These are phyloP conservation scores for Leccinellum albellum DNA, from an alignment of 768 basidiomycete species.

Conservation along the genomic window DNA sequence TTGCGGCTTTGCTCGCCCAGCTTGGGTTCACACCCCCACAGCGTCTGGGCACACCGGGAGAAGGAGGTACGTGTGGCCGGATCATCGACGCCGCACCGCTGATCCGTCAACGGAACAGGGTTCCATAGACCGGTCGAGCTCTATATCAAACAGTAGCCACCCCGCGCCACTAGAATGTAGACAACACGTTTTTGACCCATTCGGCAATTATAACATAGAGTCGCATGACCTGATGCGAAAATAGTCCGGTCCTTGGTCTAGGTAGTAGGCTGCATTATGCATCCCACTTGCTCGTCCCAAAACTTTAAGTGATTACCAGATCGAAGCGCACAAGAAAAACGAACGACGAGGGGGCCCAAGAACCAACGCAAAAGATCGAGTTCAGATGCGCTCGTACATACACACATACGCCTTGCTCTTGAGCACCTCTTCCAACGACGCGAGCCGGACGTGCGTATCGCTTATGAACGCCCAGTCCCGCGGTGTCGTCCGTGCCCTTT, in stretches of 20 bases:
- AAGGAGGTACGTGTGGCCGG: constrained; percentile 52
- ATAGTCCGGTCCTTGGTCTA: not conserved
- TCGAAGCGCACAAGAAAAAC: not conserved
- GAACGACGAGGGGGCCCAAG: not conserved
- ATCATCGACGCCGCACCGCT: not conserved
- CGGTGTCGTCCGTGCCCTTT: constrained; percentile 5
- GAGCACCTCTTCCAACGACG: constrained; percentile 83
- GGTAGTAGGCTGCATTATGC: not conserved
- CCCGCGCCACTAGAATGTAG: not conserved
- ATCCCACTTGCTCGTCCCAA: not conserved
- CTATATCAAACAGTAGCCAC: constrained; percentile 43
- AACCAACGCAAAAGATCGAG: constrained; percentile 4
- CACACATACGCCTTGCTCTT: constrained; percentile 91
- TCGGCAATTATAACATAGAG: not conserved
- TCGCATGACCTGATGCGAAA: not conserved
- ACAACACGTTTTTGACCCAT: not conserved
- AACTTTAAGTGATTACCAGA: not conserved
- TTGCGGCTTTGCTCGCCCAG: constrained; percentile 47
- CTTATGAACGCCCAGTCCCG: constrained; percentile 91
- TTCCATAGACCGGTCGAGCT: constrained; percentile 49
- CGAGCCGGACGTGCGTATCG: constrained; percentile 79
- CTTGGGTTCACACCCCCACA: constrained; percentile 58
- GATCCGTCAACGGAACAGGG: constrained; percentile 8
- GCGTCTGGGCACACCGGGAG: constrained; percentile 52
- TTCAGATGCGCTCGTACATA: constrained; percentile 80